These are phyloP conservation scores for Candida succiphila DNA, from an alignment of 805 yeast genomes.

Conservation along the genomic window DNA sequence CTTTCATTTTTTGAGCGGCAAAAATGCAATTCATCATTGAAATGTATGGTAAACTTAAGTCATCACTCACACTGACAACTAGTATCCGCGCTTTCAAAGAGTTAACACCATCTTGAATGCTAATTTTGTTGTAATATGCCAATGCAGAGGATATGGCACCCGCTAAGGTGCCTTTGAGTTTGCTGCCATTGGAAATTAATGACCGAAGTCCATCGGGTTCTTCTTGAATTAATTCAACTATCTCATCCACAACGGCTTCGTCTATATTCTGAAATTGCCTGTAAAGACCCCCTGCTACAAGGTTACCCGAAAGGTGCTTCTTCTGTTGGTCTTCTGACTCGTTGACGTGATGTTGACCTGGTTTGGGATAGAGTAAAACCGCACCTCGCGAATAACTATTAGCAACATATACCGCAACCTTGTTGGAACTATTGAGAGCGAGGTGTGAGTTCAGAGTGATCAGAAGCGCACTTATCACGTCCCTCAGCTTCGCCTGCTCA, in stretches of 20 bases:
- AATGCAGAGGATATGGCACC: conserved; percentile 81
- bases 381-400: conserved; percentile 53
- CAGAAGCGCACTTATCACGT: conserved; percentile 53
- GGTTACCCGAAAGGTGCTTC: conserved; percentile 5
- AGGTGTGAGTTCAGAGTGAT: conserved; percentile 83
- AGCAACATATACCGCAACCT: conserved; percentile 72
- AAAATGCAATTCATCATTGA: conserved; percentile 93
- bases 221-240: conserved; percentile 36
- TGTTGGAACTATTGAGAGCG: conserved; percentile 74
- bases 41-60: conserved; percentile 72
- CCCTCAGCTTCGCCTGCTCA: conserved; percentile 42
- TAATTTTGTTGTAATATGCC: conserved; percentile 64
- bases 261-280: conserved; percentile 77
- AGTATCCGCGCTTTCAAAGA: conserved; percentile 55
- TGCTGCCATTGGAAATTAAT: conserved; percentile 1
- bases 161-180: conserved; percentile 43
- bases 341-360: conserved; percentile 7
- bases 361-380: conserved; percentile 54
- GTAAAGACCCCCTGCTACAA: conserved; percentile 59
- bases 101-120: conserved; percentile 33
- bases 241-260: conserved; percentile 53
- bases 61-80: conserved; percentile 58
- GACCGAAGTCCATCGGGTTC: conserved; percentile 12
- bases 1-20: conserved; percentile 87
- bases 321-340: conserved; percentile 1